Evolutionary conservation across 2,329 filamentous ascomycete genomes (phyloP).

Genomic region (Arthrocladium fulminans): DNA sequence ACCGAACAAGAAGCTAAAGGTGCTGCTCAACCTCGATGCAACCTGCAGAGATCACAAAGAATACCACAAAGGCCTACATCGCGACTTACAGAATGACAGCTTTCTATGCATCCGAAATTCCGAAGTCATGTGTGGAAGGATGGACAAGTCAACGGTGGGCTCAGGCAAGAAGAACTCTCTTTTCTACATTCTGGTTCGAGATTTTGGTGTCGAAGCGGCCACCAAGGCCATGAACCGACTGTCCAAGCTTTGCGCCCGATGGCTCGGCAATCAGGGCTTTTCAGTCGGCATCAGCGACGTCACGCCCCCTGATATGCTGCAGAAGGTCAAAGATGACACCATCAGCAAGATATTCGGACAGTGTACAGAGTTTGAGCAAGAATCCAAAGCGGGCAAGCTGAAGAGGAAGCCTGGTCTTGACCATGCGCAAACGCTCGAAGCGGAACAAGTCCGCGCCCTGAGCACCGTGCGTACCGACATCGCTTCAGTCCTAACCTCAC

Average conservation of each 20-base stretch:
- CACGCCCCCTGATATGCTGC: conserved; percentile 65
- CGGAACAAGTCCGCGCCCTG: conserved; percentile 89
- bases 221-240: conserved; percentile 89
- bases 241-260: conserved; percentile 79
- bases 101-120: conserved; percentile 94
- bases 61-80: conserved; percentile 61
- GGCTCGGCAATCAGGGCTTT: conserved; percentile 83
- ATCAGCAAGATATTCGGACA: conserved; percentile 67
- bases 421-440: conserved; percentile 49
- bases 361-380: conserved; percentile 55
- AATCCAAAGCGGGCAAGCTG: conserved; percentile 65
- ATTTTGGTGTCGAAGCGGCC: conserved; percentile 83
- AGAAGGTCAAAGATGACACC: conserved; percentile 63
- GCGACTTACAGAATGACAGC: conserved; percentile 57
- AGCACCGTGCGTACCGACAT: conserved; percentile 86
- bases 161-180: conserved; percentile 95
- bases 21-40: conserved; percentile 85
- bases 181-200: conserved; percentile 91
- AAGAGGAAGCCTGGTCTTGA: conserved; percentile 83
- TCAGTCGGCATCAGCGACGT: conserved; percentile 95
- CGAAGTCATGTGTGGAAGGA: conserved; percentile 91
- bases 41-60: conserved; percentile 69
- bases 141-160: conserved; percentile 98
- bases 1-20: conserved; percentile 72
- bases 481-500: conserved; percentile 81